Percentiles rank a stretch among this genome's conserved stretches.
Evolutionary conservation across 1,139 yeast genomes (phyloP).

Genomic region (Kodamaea ohmeri): DNA sequence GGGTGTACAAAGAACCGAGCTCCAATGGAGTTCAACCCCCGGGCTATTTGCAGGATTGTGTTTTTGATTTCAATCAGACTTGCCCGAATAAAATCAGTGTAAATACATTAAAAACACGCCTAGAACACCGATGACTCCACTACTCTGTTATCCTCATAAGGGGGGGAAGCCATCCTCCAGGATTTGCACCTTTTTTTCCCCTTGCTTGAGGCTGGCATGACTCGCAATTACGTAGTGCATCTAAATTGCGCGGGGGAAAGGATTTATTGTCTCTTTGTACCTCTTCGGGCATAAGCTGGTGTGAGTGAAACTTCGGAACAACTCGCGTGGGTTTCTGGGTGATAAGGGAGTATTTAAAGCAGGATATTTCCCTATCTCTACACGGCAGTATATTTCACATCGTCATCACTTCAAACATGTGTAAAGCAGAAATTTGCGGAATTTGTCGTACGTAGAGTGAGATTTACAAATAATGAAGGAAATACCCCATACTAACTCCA

Average conservation of each 20-base stretch:
- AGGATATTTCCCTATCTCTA: not conserved
- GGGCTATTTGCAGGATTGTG: slow-evolving; percentile 3
- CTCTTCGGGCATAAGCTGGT: slow-evolving; percentile 5
- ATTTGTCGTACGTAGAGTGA: slow-evolving; percentile 30
- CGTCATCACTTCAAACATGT: slow-evolving; percentile 26
- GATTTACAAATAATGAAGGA: slow-evolving; percentile 8
- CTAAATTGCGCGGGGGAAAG: slow-evolving; percentile 6
- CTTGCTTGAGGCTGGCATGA: slow-evolving; percentile 1
- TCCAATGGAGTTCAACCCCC: not conserved
- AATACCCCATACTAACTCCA: slow-evolving; percentile 14
- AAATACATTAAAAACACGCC: not conserved
- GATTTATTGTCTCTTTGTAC: slow-evolving; percentile 2
- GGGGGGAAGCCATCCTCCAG: too few relatives aligned
- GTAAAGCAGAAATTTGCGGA: slow-evolving; percentile 36
- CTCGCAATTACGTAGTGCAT: slow-evolving; percentile 1
- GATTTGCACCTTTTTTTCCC: not conserved
- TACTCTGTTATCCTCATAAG: not conserved
- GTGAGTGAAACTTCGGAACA: slow-evolving; percentile 5
- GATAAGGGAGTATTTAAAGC: slow-evolving; percentile 4
- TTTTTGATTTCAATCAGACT: too few relatives aligned
- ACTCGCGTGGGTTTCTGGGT: not conserved
- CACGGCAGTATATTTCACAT: too few relatives aligned
- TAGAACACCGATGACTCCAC: not conserved
- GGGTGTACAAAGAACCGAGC: slow-evolving; percentile 1
- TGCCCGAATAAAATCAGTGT: too few relatives aligned